Conservation (phyloP, 768 basidiomycete genomes). For the Lactarius hatsudake region DNA sequence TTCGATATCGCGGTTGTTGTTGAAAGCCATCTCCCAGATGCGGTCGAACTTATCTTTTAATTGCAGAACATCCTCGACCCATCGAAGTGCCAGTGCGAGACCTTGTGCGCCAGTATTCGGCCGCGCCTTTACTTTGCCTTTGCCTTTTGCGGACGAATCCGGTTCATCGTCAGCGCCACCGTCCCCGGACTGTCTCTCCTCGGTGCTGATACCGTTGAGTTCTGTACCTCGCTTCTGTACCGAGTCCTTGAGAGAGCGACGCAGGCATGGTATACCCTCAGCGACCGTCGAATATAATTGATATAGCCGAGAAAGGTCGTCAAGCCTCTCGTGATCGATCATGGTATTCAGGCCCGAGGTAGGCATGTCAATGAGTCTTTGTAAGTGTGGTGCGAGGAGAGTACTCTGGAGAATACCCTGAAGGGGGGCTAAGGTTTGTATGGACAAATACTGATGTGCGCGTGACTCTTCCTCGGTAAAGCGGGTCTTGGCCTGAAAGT, state of each 20-base stretch:
- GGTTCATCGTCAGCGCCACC: constrained; percentile 38
- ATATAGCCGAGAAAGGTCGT: constrained; percentile 78
- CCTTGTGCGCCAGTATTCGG: constrained; percentile 45
- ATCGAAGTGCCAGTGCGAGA: constrained; percentile 68
- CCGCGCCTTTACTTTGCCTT: constrained; percentile 49
- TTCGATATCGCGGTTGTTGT: constrained; percentile 72
- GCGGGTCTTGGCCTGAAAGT: constrained; percentile 68
- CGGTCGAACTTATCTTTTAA: constrained; percentile 90
- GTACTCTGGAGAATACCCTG: constrained; percentile 71
- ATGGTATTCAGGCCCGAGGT: constrained; percentile 85
- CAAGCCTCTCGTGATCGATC: constrained; percentile 75
- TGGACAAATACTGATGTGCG: constrained; percentile 81
- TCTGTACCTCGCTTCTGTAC: constrained; percentile 71
- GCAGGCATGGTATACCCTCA: constrained; percentile 61
- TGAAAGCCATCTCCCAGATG: constrained; percentile 70
- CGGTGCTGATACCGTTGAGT: constrained; percentile 59
- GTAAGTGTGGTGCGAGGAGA: constrained; percentile 75
- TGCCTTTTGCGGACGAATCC: constrained; percentile 42
- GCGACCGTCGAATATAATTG: constrained; percentile 68
- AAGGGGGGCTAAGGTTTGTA: constrained; percentile 66
- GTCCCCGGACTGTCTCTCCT: constrained; percentile 37
- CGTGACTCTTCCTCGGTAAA: constrained; percentile 82
- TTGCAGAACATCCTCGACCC: constrained; percentile 90
- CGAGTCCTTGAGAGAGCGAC: constrained; percentile 66
- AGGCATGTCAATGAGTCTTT: constrained; percentile 70